A percentile compares a stretch with the other conserved stretches of the same genome.
These are phyloP conservation scores for Penicillium longicatenatum DNA, from an alignment of 495 filamentous ascomycete genomes.

Conservation along the genomic window DNA sequence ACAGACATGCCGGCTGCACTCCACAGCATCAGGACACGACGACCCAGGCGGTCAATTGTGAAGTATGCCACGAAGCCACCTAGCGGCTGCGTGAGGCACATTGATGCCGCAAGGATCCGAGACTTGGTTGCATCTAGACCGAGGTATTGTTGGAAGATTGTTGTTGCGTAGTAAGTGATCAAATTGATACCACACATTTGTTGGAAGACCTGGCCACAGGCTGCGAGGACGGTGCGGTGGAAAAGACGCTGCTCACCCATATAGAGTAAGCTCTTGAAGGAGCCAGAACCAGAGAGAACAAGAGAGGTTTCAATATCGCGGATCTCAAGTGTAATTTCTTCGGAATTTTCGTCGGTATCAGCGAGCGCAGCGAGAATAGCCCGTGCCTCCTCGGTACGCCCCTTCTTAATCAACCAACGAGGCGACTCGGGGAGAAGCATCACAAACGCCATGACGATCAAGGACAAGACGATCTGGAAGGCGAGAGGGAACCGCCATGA, in stretches of 20 bases:
- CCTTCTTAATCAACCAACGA: conserved; percentile 58
- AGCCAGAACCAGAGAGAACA: conserved; percentile 31
- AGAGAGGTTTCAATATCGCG: conserved; percentile 42
- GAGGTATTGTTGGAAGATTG: conserved; percentile 51
- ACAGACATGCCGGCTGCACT: conserved; percentile 57
- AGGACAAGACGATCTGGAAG: conserved; percentile 61
- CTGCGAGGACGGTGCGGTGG: conserved; percentile 35
- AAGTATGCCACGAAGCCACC: conserved; percentile 76
- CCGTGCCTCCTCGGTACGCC: conserved; percentile 53
- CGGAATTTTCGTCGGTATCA: conserved; percentile 26
- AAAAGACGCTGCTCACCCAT: conserved; percentile 38
- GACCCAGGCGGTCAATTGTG: conserved; percentile 73
- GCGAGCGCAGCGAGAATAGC: conserved; percentile 49
- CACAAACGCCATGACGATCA: conserved; percentile 50
- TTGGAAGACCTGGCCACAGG: conserved; percentile 34
- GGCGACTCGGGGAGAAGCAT: conserved; percentile 61
- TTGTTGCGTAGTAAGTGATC: conserved; percentile 26
- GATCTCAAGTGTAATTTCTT: conserved; percentile 34
- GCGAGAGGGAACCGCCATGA: conserved; percentile 66
- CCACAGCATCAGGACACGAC: conserved; percentile 64
- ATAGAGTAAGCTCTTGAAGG: conserved; percentile 34
- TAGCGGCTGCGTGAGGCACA: conserved; percentile 74
- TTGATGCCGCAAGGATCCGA: conserved; percentile 74
- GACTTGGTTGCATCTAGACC: conserved; percentile 72
- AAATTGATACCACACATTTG: conserved; percentile 30